Percentiles rank a stretch among this genome's conserved stretches.
Conservation (phyloP, 2,329 filamentous ascomycete species). For the Alternaria angustiovoidea region DNA sequence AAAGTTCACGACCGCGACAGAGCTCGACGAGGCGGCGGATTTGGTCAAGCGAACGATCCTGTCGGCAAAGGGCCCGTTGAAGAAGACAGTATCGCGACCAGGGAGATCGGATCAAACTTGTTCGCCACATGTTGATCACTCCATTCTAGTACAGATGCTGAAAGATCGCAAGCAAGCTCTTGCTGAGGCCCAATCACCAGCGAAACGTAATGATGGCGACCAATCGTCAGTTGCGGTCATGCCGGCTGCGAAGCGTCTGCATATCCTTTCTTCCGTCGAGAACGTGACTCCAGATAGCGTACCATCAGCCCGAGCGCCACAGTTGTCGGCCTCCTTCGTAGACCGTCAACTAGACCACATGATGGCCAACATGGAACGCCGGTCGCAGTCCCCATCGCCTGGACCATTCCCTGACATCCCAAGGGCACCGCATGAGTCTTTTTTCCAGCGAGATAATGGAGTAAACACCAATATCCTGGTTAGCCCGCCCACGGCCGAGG, state of each 20-base stretch:
- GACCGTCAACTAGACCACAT: not conserved
- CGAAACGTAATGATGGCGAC: conserved; percentile 8
- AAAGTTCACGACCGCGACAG: conserved; percentile 22
- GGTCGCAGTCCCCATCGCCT: not conserved
- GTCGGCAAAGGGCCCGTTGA: not conserved
- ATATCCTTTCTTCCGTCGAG: not conserved
- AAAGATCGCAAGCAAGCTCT: conserved; percentile 5
- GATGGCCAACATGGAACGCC: not conserved
- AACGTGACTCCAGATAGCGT: not conserved
- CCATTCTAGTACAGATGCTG: not conserved
- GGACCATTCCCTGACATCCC: not conserved
- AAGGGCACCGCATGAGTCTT: not conserved
- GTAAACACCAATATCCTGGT: not conserved
- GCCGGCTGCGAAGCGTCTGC: not conserved
- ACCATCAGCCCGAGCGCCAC: not conserved
- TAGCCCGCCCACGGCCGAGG: not conserved
- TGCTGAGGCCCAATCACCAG: not conserved
- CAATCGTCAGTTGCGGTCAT: not conserved
- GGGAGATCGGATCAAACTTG: not conserved
- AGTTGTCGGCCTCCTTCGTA: not conserved
- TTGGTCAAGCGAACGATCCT: conserved; percentile 7
- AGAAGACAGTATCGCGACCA: not conserved
- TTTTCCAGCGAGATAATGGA: not conserved
- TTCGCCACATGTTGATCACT: not conserved
- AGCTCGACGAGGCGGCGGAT: conserved; percentile 12